Percentiles rank a stretch among this genome's conserved stretches.
phyloP scores from a whole-genome alignment of 345 rosid genomes.

The Leavenworthia alabamica region DNA sequence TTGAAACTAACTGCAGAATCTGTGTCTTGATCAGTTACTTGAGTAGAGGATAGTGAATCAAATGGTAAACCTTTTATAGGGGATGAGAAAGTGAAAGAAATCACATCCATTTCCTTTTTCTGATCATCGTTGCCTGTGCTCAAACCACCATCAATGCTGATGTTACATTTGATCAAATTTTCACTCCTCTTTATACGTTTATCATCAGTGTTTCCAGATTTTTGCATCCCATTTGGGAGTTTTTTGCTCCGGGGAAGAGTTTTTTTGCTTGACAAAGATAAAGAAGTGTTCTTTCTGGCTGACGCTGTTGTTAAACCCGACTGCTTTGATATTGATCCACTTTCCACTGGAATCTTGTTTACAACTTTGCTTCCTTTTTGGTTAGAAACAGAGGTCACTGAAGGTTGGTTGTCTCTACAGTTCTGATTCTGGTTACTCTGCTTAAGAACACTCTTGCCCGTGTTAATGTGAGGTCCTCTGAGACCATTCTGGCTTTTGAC shows the following conservation, averaged over 20 bases:
- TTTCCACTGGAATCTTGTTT: slow-evolving; percentile 34
- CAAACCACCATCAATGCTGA: slow-evolving; percentile 34
- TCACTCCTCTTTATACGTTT: slow-evolving; percentile 33
- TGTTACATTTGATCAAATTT: slow-evolving; percentile 38
- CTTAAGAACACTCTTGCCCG: slow-evolving; percentile 42
- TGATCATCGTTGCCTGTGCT: slow-evolving; percentile 28
- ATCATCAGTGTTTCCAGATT: slow-evolving; percentile 31
- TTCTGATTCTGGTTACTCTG: slow-evolving; percentile 83
- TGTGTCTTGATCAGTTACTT: slow-evolving; percentile 23
- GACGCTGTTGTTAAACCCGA: slow-evolving; percentile 15
- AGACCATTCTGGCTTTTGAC: slow-evolving; percentile 36
- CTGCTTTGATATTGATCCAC: slow-evolving; percentile 36
- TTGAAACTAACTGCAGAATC: slow-evolving; percentile 32
- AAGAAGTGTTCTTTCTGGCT: slow-evolving; percentile 33
- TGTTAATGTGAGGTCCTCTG: slow-evolving; percentile 34
- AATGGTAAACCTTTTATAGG: slow-evolving; percentile 46
- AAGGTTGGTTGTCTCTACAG: slow-evolving; percentile 36
- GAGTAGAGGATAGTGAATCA: slow-evolving; percentile 34
- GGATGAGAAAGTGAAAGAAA: slow-evolving; percentile 84
- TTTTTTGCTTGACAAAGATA: slow-evolving; percentile 38
- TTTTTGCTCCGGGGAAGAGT: slow-evolving; percentile 38
- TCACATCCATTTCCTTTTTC: slow-evolving; percentile 56
- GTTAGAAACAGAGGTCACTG: slow-evolving; percentile 33
- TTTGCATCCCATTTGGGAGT: slow-evolving; percentile 31
- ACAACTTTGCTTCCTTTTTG: slow-evolving; percentile 34